Conservation (phyloP, 2,329 filamentous ascomycete species). For the Phaeosphaeriaceae sp. region DNA sequence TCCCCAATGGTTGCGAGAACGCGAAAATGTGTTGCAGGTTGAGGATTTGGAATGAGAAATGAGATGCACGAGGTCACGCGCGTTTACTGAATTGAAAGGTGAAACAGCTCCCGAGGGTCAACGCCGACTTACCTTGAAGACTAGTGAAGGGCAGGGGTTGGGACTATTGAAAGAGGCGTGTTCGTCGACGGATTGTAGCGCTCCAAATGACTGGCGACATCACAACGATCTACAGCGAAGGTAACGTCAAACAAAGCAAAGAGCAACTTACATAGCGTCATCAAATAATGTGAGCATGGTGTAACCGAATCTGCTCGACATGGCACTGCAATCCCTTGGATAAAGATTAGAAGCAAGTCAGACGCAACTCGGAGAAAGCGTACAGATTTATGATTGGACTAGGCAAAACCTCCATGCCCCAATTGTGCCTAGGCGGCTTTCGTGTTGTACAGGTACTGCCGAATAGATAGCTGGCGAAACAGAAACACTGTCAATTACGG, state of each 20-base stretch:
- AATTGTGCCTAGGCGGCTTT: constrained; percentile 17
- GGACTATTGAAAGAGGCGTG: background rate
- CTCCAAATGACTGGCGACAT: background rate
- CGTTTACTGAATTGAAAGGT: background rate
- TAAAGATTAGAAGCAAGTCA: constrained; percentile 40
- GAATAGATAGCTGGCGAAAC: background rate
- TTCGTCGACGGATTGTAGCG: background rate
- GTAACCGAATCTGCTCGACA: constrained; percentile 4
- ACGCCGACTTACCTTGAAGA: background rate
- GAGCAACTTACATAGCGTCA: background rate
- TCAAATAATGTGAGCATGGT: background rate
- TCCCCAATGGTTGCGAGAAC: background rate
- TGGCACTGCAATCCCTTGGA: constrained; percentile 34
- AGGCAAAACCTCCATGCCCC: constrained; percentile 27
- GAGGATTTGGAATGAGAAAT: background rate
- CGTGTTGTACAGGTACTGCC: constrained; percentile 35
- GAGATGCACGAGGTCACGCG: background rate
- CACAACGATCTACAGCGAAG: background rate
- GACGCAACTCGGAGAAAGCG: constrained; percentile 38
- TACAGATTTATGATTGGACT: constrained; percentile 43
- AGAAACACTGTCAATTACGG: constrained; percentile 15
- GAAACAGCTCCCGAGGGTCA: background rate
- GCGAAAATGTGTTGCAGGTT: background rate
- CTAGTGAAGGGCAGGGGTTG: background rate
- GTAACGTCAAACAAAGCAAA: background rate